Evolutionary conservation across 2,329 filamentous ascomycete species (phyloP).

Genomic region (Aspergillus quadricinctus): DNA sequence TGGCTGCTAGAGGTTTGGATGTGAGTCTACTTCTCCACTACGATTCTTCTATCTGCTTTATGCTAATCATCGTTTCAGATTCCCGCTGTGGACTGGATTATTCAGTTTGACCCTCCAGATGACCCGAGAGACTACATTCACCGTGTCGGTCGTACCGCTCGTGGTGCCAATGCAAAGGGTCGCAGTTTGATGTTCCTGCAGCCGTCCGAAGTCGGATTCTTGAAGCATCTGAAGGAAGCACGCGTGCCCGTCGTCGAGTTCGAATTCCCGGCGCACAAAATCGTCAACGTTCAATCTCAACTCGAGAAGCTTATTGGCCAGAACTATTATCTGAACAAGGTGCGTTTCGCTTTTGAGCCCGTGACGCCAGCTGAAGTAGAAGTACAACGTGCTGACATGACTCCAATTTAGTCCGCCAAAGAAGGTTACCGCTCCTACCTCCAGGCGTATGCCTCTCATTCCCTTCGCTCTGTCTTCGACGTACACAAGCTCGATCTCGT

Average conservation of each 20-base stretch:
- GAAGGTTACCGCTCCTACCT: constrained; percentile 83
- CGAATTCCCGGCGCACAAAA: constrained; percentile 88
- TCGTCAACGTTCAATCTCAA: constrained; percentile 84
- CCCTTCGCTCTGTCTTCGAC: constrained; percentile 76
- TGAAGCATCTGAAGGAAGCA: constrained; percentile 84
- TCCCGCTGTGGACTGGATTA: constrained; percentile 90
- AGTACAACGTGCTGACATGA: neutral
- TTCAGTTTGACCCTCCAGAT: constrained; percentile 93
- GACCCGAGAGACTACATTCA: constrained; percentile 91
- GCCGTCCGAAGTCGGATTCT: constrained; percentile 86
- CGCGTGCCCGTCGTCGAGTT: constrained; percentile 94
- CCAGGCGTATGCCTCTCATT: constrained; percentile 89
- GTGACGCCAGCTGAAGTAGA: neutral
- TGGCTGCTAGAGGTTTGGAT: constrained; percentile 90
- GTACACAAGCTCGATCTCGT: constrained; percentile 76
- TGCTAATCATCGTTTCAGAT: constrained; percentile 51
- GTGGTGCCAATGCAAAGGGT: constrained; percentile 77
- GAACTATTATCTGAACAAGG: constrained; percentile 96
- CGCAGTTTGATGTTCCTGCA: constrained; percentile 90
- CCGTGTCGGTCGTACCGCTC: constrained; percentile 88
- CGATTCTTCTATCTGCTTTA: neutral
- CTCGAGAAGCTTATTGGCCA: constrained; percentile 89
- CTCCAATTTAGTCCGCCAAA: constrained; percentile 52
- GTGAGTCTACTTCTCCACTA: constrained; percentile 41
- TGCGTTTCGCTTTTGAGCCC: constrained; percentile 25